Evolutionary conservation across 495 filamentous ascomycete genomes (phyloP).

Genomic region (Pseudevernia furfuracea): DNA sequence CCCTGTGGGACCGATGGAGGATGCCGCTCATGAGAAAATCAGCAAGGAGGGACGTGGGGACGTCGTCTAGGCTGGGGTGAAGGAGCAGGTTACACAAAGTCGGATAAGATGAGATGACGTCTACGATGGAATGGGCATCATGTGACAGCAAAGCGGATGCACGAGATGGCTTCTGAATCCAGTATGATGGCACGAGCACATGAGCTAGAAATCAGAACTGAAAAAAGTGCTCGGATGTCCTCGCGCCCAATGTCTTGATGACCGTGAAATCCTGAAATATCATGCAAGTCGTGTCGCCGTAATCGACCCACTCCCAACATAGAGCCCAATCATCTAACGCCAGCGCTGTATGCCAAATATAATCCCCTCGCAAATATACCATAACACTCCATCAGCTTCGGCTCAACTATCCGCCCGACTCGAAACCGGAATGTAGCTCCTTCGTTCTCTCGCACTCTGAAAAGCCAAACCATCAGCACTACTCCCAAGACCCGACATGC

Average conservation of each 20-base stretch:
- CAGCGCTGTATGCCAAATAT: neutral
- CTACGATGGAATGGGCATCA: no score
- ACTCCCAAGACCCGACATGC: slow-evolving; percentile 24
- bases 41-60: slow-evolving; percentile 36
- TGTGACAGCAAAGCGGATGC: neutral
- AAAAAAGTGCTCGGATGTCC: neutral
- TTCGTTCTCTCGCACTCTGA: slow-evolving; percentile 23
- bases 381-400: neutral
- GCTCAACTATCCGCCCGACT: slow-evolving; percentile 20
- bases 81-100: no score
- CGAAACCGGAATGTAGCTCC: slow-evolving; percentile 25
- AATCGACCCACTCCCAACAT: neutral
- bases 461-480: slow-evolving; percentile 13
- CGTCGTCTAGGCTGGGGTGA: slow-evolving; percentile 11
- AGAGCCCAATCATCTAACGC: neutral
- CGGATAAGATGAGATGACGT: no score
- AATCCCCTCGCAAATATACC: neutral
- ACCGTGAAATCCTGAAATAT: neutral
- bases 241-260: neutral
- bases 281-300: neutral
- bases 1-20: slow-evolving; percentile 62
- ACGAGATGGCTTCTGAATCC: no score
- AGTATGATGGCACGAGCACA: neutral
- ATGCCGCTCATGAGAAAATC: slow-evolving; percentile 58
- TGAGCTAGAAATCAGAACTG: neutral